phyloP scores from a whole-genome alignment of 371 early-diverging fungal genomes.

The Sporodiniella umbellata region DNA sequence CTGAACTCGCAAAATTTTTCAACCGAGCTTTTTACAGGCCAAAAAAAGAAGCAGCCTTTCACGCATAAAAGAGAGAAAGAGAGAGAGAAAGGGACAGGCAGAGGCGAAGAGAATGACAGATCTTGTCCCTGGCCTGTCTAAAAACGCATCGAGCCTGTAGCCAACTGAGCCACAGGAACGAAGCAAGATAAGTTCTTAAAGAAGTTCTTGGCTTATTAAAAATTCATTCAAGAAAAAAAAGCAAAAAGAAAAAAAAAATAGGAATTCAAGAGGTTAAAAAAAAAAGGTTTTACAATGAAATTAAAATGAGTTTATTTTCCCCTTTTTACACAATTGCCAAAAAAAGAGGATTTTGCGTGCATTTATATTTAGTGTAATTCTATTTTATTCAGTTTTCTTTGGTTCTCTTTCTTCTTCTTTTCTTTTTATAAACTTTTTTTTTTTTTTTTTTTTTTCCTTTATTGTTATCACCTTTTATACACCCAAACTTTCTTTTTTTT shows the following conservation, averaged over 20 bases:
- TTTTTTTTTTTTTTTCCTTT: not conserved
- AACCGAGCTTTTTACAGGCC: not conserved
- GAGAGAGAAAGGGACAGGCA: not conserved
- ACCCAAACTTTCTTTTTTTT: not conserved
- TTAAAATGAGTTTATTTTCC: not conserved
- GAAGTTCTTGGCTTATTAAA: too few relatives aligned
- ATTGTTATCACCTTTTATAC: not conserved
- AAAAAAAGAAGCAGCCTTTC: not conserved
- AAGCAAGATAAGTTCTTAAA: too few relatives aligned
- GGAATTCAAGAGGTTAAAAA: not conserved
- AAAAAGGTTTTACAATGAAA: not conserved
- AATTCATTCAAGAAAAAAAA: not conserved
- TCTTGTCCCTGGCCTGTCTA: too few relatives aligned
- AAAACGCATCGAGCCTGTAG: too few relatives aligned
- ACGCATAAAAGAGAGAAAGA: not conserved
- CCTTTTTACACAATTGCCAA: constrained; percentile 1
- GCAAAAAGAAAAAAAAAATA: not conserved
- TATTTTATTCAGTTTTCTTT: not conserved
- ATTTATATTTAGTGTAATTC: constrained; percentile 1
- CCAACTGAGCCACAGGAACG: too few relatives aligned
- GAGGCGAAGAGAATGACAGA: too few relatives aligned
- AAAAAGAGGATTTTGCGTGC: not conserved
- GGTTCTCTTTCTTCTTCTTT: not conserved
- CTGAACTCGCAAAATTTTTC: not conserved
- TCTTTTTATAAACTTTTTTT: not conserved